A percentile compares a stretch with the other conserved stretches of the same genome.
phyloP scores from a whole-genome alignment of 2,329 filamentous ascomycete species.

The Dothistroma septosporum region DNA sequence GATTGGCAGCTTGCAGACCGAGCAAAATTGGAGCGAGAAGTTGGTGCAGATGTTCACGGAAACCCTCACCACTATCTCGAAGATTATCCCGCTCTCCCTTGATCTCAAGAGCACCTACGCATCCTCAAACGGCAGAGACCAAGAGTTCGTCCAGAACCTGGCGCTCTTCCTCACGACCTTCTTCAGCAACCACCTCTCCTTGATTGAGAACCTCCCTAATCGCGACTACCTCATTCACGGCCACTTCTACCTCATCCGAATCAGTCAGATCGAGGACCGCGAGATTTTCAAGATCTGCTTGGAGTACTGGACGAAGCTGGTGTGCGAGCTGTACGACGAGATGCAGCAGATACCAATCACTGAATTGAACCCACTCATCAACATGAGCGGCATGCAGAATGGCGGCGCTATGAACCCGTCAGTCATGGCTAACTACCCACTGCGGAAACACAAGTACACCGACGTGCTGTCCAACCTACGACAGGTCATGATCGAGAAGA shows the following conservation, averaged over 20 bases:
- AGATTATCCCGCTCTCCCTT: conserved; percentile 84
- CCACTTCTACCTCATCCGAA: conserved; percentile 96
- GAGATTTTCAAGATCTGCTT: conserved; percentile 99
- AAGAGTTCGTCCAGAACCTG: conserved; percentile 96
- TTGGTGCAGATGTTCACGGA: conserved; percentile 98
- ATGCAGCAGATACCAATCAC: conserved; percentile 95
- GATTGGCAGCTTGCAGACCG: conserved; percentile 89
- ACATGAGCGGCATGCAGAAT: conserved; percentile 69
- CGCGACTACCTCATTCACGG: conserved; percentile 91
- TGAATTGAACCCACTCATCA: conserved; percentile 84
- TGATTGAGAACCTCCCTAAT: conserved; percentile 95
- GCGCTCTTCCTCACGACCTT: conserved; percentile 96
- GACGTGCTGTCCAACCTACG: conserved; percentile 91
- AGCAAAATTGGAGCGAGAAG: conserved; percentile 85
- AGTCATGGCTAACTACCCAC: conserved; percentile 81
- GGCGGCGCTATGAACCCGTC: conserved; percentile 81
- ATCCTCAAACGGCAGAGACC: conserved; percentile 84
- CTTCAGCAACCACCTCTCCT: conserved; percentile 86
- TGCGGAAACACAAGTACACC: conserved; percentile 96
- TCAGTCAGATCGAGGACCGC: conserved; percentile 96
- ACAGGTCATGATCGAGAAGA: conserved; percentile 99
- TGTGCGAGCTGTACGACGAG: conserved; percentile 96
- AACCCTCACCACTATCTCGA: conserved; percentile 84
- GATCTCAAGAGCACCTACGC: conserved; percentile 90
- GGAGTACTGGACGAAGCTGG: conserved; percentile 98